phyloP scores from a whole-genome alignment of 1,139 yeast genomes.

The Ashbya aceris region DNA sequence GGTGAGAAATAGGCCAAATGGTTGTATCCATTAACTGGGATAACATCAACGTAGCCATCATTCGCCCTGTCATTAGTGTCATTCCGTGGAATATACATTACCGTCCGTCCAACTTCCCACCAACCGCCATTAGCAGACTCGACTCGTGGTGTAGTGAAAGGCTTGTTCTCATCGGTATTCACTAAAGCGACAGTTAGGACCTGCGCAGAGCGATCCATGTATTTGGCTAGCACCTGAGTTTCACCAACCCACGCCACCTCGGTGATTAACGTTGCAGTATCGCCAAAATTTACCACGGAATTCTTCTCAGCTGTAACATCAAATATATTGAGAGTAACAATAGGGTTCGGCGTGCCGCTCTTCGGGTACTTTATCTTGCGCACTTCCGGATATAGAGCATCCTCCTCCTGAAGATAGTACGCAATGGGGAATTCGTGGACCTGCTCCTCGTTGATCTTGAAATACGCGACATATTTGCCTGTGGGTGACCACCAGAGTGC shows the following conservation, averaged over 20 bases:
- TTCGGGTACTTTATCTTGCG: conserved; percentile 74
- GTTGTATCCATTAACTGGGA: conserved; percentile 53
- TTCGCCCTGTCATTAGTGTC: conserved; percentile 30
- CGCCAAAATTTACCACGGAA: conserved; percentile 43
- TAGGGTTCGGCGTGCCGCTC: conserved; percentile 78
- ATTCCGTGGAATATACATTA: conserved; percentile 61
- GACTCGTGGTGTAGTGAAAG: conserved; percentile 36
- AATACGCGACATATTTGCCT: conserved; percentile 54
- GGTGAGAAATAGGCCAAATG: conserved; percentile 67
- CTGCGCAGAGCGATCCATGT: conserved; percentile 68
- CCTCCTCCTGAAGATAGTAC: conserved; percentile 48
- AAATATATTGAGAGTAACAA: conserved; percentile 40
- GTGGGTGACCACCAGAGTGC: conserved; percentile 88
- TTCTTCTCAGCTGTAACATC: conserved; percentile 27
- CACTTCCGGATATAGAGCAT: conserved; percentile 58
- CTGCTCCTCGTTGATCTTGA: conserved; percentile 61
- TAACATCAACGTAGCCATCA: conserved; percentile 67
- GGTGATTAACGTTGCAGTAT: conserved; percentile 42
- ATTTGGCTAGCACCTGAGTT: conserved; percentile 48
- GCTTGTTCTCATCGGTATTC: conserved; percentile 32
- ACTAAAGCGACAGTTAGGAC: conserved; percentile 47
- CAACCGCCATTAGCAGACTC: conserved; percentile 44
- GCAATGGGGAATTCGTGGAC: conserved; percentile 69
- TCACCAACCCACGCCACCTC: conserved; percentile 69
- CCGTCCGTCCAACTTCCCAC: conserved; percentile 79